Conservation (phyloP, 371 early-diverging fungal species). For the Entomophthora muscae region DNA sequence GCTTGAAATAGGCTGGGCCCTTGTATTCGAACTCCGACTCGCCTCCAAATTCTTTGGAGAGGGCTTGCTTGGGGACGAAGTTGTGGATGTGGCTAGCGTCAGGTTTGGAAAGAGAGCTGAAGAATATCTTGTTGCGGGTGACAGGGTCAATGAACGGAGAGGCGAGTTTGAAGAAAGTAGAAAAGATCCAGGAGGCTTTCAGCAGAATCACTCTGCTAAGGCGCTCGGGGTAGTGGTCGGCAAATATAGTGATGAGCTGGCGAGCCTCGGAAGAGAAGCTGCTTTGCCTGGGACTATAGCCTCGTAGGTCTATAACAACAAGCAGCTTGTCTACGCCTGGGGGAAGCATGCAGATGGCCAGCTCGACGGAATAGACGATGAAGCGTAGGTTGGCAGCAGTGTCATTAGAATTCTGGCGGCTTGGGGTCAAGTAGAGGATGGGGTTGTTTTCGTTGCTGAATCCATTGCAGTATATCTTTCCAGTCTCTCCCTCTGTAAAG, state of each 20-base stretch:
- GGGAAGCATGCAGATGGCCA: slow-evolving; percentile 60
- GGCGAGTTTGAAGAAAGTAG: slow-evolving; percentile 54
- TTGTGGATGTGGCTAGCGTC: neutral
- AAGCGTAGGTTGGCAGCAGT: slow-evolving; percentile 53
- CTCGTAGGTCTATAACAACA: slow-evolving; percentile 66
- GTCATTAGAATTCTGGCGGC: slow-evolving; percentile 61
- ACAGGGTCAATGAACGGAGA: slow-evolving; percentile 82
- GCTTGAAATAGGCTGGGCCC: too few relatives aligned
- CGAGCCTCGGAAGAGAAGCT: slow-evolving; percentile 52
- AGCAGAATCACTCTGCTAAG: slow-evolving; percentile 36
- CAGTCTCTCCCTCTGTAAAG: slow-evolving; percentile 50
- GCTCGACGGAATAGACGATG: slow-evolving; percentile 62
- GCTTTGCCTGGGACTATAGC: slow-evolving; percentile 40
- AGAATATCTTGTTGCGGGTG: slow-evolving; percentile 64
- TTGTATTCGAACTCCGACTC: neutral
- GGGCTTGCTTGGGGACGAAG: neutral
- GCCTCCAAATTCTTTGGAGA: slow-evolving; percentile 4
- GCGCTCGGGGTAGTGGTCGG: slow-evolving; percentile 76
- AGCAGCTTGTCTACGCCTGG: slow-evolving; percentile 40
- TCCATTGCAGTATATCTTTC: slow-evolving; percentile 66
- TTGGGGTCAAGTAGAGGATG: slow-evolving; percentile 50
- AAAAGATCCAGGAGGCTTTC: slow-evolving; percentile 76
- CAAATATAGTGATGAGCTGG: slow-evolving; percentile 55
- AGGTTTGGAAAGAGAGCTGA: slow-evolving; percentile 43
- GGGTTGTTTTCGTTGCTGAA: slow-evolving; percentile 51